Conservation (phyloP, 2,329 filamentous ascomycete species). For the Stagonosporopsis vannaccii region DNA sequence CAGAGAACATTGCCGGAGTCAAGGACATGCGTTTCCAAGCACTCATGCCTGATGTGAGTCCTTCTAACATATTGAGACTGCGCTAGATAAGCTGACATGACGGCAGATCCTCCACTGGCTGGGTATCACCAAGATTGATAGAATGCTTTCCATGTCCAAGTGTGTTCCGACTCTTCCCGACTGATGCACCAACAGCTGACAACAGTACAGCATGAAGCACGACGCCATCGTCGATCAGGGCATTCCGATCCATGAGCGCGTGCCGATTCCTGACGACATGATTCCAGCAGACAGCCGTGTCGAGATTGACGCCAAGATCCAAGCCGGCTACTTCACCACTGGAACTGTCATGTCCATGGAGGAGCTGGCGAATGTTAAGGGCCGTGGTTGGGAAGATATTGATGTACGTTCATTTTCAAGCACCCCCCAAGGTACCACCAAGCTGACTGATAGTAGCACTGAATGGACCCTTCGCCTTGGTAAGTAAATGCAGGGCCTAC, state of each 20-base stretch:
- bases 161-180: constrained; percentile 51
- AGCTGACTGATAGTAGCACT: constrained; percentile 44
- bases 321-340: constrained; percentile 85
- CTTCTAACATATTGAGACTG: background rate
- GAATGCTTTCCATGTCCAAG: constrained; percentile 99
- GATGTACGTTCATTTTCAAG: constrained; percentile 52
- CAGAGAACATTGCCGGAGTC: constrained; percentile 97
- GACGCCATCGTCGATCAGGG: constrained; percentile 87
- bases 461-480: constrained; percentile 13
- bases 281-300: constrained; percentile 94
- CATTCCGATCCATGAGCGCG: constrained; percentile 85
- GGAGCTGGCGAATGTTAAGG: constrained; percentile 84
- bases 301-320: constrained; percentile 99
- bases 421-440: constrained; percentile 13
- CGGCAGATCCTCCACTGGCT: constrained; percentile 86
- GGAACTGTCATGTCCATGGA: constrained; percentile 89
- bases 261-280: constrained; percentile 91
- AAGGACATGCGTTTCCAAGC: constrained; percentile 98
- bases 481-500: background rate
- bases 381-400: constrained; percentile 85
- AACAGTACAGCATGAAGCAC: constrained; percentile 76
- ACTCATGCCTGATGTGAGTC: constrained; percentile 80
- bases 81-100: background rate
- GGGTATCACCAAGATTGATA: constrained; percentile 96
- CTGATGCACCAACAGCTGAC: constrained; percentile 11